A percentile compares a stretch with the other conserved stretches of the same genome.
These are phyloP conservation scores for Pterothamnion heteromorphum DNA, from an alignment of 31 red algal genomes.

Conservation along the genomic window DNA sequence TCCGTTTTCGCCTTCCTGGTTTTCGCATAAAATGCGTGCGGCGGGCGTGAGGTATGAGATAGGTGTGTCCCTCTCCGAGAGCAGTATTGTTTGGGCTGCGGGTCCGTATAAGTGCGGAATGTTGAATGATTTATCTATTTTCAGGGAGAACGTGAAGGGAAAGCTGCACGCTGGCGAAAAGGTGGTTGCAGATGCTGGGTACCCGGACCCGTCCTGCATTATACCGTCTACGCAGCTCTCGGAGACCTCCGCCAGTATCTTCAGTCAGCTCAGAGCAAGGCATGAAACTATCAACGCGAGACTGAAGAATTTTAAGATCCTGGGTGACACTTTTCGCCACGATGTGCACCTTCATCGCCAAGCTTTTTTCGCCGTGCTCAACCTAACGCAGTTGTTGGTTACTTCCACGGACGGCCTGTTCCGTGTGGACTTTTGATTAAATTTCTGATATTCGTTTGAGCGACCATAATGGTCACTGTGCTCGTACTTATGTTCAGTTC, in stretches of 20 bases:
- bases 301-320: not conserved
- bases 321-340: too few relatives aligned
- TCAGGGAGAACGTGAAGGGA: not conserved
- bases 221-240: not conserved
- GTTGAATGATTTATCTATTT: not conserved
- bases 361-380: too few relatives aligned
- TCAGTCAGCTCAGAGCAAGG: not conserved
- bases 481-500: too few relatives aligned
- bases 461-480: too few relatives aligned
- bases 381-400: too few relatives aligned
- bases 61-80: not conserved
- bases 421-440: too few relatives aligned
- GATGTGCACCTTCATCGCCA: too few relatives aligned
- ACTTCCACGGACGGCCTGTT: too few relatives aligned
- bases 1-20: not conserved
- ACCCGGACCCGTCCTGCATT: not conserved
- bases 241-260: not conserved
- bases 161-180: not conserved
- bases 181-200: not conserved
- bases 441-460: too few relatives aligned
- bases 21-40: not conserved
- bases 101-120: slow-evolving; percentile 9
- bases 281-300: not conserved
- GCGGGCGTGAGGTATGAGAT: not conserved
- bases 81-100: not conserved